Base-by-base conservation (phyloP, 352 stramenopile species). In the Globisporangium solare region DNA sequence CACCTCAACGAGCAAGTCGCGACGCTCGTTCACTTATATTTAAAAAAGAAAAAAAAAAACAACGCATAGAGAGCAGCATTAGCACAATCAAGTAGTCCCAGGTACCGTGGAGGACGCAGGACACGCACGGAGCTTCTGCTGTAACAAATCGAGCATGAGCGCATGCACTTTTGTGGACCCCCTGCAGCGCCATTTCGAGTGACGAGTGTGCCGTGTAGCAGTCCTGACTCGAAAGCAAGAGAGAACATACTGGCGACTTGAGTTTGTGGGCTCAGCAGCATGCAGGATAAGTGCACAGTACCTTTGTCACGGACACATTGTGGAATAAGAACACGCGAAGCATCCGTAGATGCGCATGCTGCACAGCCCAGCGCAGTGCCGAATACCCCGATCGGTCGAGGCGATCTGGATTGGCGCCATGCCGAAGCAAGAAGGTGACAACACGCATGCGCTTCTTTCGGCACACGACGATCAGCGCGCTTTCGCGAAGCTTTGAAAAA, bases 311-410 rank as follows among this genome's bases (percentile, higher is more conserved):
- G 0, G 79, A 86, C 13, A 70, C 59, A 11, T 73, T 71, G 54
- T 75, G 67, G 8, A 56, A 50, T 11, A 86, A 27, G 18, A 86
- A 47, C 43, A 86, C 47, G 1, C 58, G 60, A 0, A 86, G 52
- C 47, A 89, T 62, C 11, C 54, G 31, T 0, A 76, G 47, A 42
- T 72, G 56, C 10, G 61, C 57, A 43, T 85, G 70, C 14, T 62
- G 61, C 20, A 76, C 64, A 0, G 67, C 75, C 78, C 78, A 88
- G 0, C 78, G 66, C 17, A 88, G 58, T 11, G 75, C 67, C 0
- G 78, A 88, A 40, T 68, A 79, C 1, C 73, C 75, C 0, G 67
- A 66, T 15, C 50, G 54, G 46, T 86, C 78, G n/a, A 76, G 60
- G 11, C 65, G 17, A 54, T 86, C 72, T 6, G 71, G 64, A 15